A percentile compares a stretch with the other conserved stretches of the same genome.
phyloP scores from a whole-genome alignment of 2,329 filamentous ascomycete species.

The Zymoseptoria crescenta region DNA sequence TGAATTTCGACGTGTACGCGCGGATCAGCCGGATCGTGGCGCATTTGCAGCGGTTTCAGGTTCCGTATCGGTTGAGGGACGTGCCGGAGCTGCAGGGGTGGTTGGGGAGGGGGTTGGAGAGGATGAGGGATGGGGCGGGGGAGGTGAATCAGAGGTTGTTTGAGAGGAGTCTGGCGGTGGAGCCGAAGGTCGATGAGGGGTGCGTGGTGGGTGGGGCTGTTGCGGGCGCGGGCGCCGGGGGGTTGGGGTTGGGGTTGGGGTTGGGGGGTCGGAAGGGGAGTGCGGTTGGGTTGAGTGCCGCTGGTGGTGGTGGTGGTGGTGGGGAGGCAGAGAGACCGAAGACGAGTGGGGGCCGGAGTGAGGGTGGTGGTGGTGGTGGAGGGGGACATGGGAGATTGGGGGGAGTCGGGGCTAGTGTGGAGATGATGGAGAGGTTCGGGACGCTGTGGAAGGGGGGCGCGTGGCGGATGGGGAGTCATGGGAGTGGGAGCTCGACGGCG shows the following conservation, averaged over 20 bases:
- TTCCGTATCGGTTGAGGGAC: slow-evolving; percentile 76
- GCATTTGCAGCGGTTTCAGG: slow-evolving; percentile 91
- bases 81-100: slow-evolving; percentile 87
- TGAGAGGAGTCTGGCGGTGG: slow-evolving; percentile 73
- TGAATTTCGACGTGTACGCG: slow-evolving; percentile 97
- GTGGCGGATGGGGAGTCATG: not conserved
- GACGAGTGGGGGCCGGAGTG: not conserved
- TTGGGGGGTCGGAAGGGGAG: not conserved
- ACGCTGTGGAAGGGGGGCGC: not conserved
- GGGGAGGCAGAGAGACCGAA: not conserved
- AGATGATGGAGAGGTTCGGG: not conserved
- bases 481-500: not conserved
- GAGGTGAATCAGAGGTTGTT: slow-evolving; percentile 62
- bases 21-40: slow-evolving; percentile 93
- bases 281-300: not conserved
- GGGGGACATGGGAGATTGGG: not conserved
- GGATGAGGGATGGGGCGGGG: slow-evolving; percentile 55
- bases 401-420: not conserved
- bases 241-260: not conserved
- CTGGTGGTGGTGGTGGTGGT: too few relatives aligned
- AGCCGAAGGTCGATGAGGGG: slow-evolving; percentile 45
- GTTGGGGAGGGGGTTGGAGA: too few relatives aligned
- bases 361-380: too few relatives aligned
- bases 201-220: not conserved
- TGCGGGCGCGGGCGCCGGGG: too few relatives aligned